Percentiles rank a stretch among this genome's conserved stretches.
These are phyloP conservation scores for Aspergillus sp. DNA, from an alignment of 2,329 filamentous ascomycete species.

Conservation along the genomic window DNA sequence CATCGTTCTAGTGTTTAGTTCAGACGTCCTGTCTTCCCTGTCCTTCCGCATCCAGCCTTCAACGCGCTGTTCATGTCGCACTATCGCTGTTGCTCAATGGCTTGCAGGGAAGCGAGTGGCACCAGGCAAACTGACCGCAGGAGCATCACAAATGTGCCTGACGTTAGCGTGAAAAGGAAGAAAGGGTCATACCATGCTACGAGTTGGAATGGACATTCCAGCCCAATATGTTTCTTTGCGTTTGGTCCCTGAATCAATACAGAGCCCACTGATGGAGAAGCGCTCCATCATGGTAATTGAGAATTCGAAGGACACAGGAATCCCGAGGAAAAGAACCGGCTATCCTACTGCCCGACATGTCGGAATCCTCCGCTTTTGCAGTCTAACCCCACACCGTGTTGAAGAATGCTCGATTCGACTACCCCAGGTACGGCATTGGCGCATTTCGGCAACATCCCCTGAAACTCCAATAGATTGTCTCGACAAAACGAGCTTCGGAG, in stretches of 20 bases:
- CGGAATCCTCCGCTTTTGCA: not conserved
- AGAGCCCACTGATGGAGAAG: too few relatives aligned
- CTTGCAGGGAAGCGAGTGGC: too few relatives aligned
- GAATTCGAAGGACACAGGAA: too few relatives aligned
- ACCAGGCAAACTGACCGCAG: too few relatives aligned
- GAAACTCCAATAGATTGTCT: not conserved
- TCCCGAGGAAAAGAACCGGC: not conserved
- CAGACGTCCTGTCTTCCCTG: not conserved
- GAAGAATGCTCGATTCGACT: not conserved
- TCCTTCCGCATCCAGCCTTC: not conserved
- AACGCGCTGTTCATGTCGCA: not conserved
- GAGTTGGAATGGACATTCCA: too few relatives aligned
- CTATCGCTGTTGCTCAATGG: not conserved
- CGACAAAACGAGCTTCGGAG: not conserved
- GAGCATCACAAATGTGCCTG: too few relatives aligned
- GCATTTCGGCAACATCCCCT: not conserved
- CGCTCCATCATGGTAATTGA: too few relatives aligned
- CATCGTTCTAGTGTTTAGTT: slow-evolving; percentile 5
- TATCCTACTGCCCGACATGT: not conserved
- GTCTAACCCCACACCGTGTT: not conserved
- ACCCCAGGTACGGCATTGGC: not conserved
- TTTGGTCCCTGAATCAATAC: not conserved
- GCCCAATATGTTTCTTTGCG: too few relatives aligned
- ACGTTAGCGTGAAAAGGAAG: too few relatives aligned
- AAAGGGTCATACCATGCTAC: too few relatives aligned